These are phyloP conservation scores for Coccinonectria pachysandricola DNA, from an alignment of 2,329 filamentous ascomycete genomes.

Conservation along the genomic window DNA sequence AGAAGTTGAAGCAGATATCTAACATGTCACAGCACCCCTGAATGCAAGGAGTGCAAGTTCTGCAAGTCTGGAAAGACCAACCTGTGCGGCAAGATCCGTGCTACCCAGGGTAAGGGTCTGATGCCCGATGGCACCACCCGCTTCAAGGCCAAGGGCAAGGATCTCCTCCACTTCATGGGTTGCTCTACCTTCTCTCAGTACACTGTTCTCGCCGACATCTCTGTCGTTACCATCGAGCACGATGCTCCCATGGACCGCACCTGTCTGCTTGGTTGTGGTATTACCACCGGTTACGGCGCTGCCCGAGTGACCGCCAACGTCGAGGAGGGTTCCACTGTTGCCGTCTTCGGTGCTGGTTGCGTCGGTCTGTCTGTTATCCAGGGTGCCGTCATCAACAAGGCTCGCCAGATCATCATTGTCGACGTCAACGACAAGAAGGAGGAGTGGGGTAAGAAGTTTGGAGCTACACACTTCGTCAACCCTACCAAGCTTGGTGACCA, in stretches of 20 bases:
- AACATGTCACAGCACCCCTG: conserved; percentile 60
- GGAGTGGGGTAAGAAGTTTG: conserved; percentile 87
- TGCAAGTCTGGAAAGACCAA: conserved; percentile 99
- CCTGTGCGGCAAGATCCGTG: conserved; percentile 96
- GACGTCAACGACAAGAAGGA: conserved; percentile 83
- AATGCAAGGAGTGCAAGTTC: conserved; percentile 98
- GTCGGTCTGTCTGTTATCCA: conserved; percentile 94
- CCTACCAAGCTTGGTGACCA: conserved; percentile 68
- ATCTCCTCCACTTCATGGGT: conserved; percentile 97
- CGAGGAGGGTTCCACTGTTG: conserved; percentile 80
- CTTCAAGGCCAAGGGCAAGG: conserved; percentile 90
- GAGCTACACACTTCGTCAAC: conserved; percentile 95
- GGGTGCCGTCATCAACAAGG: conserved; percentile 77
- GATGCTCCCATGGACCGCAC: conserved; percentile 93
- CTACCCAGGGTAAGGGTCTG: conserved; percentile 87
- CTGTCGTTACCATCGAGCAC: conserved; percentile 83
- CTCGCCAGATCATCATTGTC: conserved; percentile 63
- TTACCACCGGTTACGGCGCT: conserved; percentile 96
- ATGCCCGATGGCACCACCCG: conserved; percentile 96
- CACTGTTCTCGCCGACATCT: conserved; percentile 97
- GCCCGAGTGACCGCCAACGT: conserved; percentile 88
- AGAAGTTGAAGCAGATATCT: conserved; percentile 1
- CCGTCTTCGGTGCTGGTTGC: conserved; percentile 90
- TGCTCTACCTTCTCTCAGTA: conserved; percentile 98
- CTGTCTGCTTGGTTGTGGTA: conserved; percentile 92